Base-by-base conservation (phyloP, 2,329 filamentous ascomycete genomes). In the Periconia sp. region DNA sequence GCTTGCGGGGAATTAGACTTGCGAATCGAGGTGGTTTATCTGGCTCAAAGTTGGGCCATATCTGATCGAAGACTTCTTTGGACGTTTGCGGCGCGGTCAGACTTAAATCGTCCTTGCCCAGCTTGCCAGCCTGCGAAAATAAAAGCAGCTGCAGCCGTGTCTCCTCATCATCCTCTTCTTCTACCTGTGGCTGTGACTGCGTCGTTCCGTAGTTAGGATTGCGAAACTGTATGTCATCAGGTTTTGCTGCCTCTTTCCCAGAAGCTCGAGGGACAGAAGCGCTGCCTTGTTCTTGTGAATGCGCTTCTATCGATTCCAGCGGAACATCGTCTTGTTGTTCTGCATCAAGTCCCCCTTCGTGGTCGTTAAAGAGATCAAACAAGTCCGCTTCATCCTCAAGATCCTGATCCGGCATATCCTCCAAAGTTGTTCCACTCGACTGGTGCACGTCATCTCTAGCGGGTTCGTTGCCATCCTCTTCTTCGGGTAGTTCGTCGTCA, bases 401-500 rank as follows among this genome's bases (percentile, higher is more conserved):
- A 7, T 51, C 53, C 10, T 56, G 58, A 14, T 56, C 63, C 15
- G 62, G 61, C 17, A 58, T 49, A 14, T 65, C 69, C 45, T 71
- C 63, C 47, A 71, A 50, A 1, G 68, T 71, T 7, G 63, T 70
- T 14, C 69, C 72, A 44, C 69, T 73, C 44, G 64, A 62, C 40
- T 66, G 64, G 8, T 61, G 50, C 19, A 55, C 57, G 35, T 59
- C 53, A 30, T 54, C 60, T 31, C 60, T 63, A 43, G 56, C 58
- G 11, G 60, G 62, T 40, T 59, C 64, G 42, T 41, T 47, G 33
- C 15, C 33, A 31, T 56, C 60, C 54, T 86, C 83, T 55, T 90
- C 87, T 58, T 94, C 91, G 7, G 91, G 89, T 8, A 96, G 81
- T 58, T 97, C 92, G 69, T 95, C 92, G 70, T 97, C 93, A 60